phyloP scores from a whole-genome alignment of 805 yeast species.

The Wickerhamomyces hampshirensis region DNA sequence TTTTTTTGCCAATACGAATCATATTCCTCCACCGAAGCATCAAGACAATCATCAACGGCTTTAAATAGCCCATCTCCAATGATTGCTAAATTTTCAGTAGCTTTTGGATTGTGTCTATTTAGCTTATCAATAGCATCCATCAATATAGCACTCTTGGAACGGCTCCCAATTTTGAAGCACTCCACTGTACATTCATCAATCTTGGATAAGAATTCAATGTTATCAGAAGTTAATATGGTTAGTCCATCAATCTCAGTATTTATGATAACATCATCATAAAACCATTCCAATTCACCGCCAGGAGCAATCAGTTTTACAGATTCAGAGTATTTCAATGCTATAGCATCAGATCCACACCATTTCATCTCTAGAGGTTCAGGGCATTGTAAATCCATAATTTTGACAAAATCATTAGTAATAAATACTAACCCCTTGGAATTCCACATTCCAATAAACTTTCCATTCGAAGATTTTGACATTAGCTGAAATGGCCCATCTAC shows the following conservation, averaged over 20 bases:
- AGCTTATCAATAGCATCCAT: conserved; percentile 72
- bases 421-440: conserved; percentile 6
- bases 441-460: conserved; percentile 11
- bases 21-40: conserved; percentile 75
- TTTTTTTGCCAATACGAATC: conserved; percentile 77
- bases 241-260: conserved; percentile 66
- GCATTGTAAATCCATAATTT: conserved; percentile 10
- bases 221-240: conserved; percentile 49
- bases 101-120: conserved; percentile 66
- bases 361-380: conserved; percentile 27
- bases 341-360: conserved; percentile 89
- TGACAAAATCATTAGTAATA: conserved; percentile 6
- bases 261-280: conserved; percentile 35
- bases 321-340: conserved; percentile 55
- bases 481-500: conserved; percentile 13
- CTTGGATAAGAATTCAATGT: conserved; percentile 57
- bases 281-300: conserved; percentile 50
- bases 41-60: conserved; percentile 69
- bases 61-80: conserved; percentile 43
- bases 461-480: conserved; percentile 10
- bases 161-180: conserved; percentile 78
- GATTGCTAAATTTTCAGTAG: conserved; percentile 66
- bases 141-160: conserved; percentile 75
- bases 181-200: conserved; percentile 55
- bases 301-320: conserved; percentile 73